Base-by-base conservation (phyloP, 2,329 filamentous ascomycete species). In the Penicillium sp. region DNA sequence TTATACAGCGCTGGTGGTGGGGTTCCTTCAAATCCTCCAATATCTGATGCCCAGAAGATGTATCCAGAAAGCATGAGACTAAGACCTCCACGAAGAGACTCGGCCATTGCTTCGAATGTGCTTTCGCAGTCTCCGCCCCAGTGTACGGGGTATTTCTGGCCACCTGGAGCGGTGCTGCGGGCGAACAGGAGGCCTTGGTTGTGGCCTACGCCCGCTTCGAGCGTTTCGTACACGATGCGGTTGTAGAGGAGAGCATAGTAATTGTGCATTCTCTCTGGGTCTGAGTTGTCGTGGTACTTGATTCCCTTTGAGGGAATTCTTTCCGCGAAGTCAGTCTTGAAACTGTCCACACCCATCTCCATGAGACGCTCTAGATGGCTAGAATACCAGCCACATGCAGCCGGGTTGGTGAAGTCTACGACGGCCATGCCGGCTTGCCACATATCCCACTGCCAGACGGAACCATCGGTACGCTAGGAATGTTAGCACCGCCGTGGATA, bases 341-440 rank as follows among this genome's bases (percentile, higher is more conserved):
- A 84, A 54, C 82, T 81, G 69, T 90, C 87, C 51, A 90, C 82
- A 9, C 88, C 88, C 64, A 84, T 79, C 58, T 89, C 84, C 61
- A 89, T 87, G 2, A 90, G 79, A 2, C 78, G 78, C 51, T 83
- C 80, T 40, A 90, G 77, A 59, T 87, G 86, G 4, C 70, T 71
- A 18, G 77, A 76, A 65, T 85, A 90, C 88, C 88, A 90, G 25
- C 77, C 72, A 53, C 81, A 81, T 1, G 88, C 88, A 0, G 79
- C 82, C 0, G 87, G 88, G 71, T 90, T 90, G 6, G 88, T 90
- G 67, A 90, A 87, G 66, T 90, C 88, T 14, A 90, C 78, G 1
- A 90, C 75, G 3, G 82, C 87, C 88, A 90, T 90, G 33, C 88
- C 88, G 1, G 87, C 86, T 68, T 90, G 88, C 88, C 88, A 90